phyloP scores from a whole-genome alignment of 176 grass and related monocot species.

The Oryza brachyantha region DNA sequence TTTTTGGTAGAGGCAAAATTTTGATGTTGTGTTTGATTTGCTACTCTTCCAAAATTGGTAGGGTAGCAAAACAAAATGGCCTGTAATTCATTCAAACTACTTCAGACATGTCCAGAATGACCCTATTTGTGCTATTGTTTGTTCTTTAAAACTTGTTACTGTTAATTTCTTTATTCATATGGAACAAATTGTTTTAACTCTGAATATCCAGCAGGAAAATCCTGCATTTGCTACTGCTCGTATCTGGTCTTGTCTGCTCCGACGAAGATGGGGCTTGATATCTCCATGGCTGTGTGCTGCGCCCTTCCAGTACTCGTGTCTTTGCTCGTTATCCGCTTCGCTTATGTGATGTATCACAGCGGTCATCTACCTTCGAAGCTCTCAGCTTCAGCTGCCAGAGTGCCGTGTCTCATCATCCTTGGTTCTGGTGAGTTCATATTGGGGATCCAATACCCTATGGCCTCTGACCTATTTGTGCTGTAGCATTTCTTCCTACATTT shows the following conservation, averaged over 20 bases:
- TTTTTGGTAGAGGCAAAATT: no score
- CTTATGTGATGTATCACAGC: constrained; percentile 44
- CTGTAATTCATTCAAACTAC: neutral
- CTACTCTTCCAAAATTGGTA: no score
- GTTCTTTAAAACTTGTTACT: neutral
- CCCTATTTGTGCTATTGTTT: neutral
- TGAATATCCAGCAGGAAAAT: neutral
- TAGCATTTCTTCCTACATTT: neutral
- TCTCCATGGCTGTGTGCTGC: neutral
- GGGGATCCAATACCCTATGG: neutral
- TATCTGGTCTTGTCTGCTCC: neutral
- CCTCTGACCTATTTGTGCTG: neutral
- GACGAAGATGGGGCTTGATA: constrained; percentile 13
- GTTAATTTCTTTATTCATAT: neutral
- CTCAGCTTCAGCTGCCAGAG: neutral
- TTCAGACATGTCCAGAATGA: neutral
- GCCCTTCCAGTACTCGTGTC: constrained; percentile 38
- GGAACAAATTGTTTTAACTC: neutral
- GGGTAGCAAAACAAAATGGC: no score
- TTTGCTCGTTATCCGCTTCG: constrained; percentile 41
- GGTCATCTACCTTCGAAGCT: constrained; percentile 27
- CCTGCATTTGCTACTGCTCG: neutral
- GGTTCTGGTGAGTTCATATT: constrained; percentile 50
- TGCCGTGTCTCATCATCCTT: constrained; percentile 58
- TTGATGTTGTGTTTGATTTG: no score